Evolutionary conservation across 1,284 basidiomycete species (phyloP).

Genomic region (Marasmius oreades): DNA sequence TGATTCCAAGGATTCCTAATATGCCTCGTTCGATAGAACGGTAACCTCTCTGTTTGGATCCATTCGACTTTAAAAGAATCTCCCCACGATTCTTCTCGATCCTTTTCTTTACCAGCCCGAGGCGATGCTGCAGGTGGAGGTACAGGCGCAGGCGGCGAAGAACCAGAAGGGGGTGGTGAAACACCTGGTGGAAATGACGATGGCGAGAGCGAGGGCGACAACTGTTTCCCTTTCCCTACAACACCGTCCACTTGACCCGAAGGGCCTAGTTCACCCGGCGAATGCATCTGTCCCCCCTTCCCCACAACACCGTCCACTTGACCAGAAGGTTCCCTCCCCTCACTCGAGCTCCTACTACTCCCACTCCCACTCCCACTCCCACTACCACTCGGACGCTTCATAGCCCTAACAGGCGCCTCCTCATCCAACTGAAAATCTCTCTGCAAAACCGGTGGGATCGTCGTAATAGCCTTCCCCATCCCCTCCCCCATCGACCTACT

Average conservation of each 20-base stretch:
- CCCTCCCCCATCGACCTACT: neutral
- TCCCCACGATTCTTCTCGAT: slow-evolving; percentile 46
- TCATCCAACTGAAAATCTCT: slow-evolving; percentile 39
- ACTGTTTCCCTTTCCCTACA: too few species aligned
- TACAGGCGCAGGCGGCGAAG: too few species aligned
- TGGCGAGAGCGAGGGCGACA: too few species aligned
- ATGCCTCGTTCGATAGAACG: slow-evolving; percentile 75
- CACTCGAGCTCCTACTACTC: neutral
- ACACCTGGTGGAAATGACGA: too few species aligned
- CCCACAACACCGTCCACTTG: too few species aligned
- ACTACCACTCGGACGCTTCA: slow-evolving; percentile 18
- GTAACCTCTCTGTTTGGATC: slow-evolving; percentile 72
- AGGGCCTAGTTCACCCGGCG: too few species aligned
- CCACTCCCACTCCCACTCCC: neutral
- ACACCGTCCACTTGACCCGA: too few species aligned
- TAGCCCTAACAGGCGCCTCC: slow-evolving; percentile 38
- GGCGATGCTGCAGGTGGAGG: neutral
- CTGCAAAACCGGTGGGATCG: too few species aligned
- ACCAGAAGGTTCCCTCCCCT: too few species aligned
- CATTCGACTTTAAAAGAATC: slow-evolving; percentile 83
- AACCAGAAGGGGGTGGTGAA: too few species aligned
- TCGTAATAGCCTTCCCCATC: too few species aligned
- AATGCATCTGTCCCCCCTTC: too few species aligned
- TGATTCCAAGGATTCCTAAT: slow-evolving; percentile 93
- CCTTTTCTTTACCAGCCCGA: neutral